phyloP scores from a whole-genome alignment of 2,329 filamentous ascomycete genomes.

The Teratosphaeria destructans region DNA sequence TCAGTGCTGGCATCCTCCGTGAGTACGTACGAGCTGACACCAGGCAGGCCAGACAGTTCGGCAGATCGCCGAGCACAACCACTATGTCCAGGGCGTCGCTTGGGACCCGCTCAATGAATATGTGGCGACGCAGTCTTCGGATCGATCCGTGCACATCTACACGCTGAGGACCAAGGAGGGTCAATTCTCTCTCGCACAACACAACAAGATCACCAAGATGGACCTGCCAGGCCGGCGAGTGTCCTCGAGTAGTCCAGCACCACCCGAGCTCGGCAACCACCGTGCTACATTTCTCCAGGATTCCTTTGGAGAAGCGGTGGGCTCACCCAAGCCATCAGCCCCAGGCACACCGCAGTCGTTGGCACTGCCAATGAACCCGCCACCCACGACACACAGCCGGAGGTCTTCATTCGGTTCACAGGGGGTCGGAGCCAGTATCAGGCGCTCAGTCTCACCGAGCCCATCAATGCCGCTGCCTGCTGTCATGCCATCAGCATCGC shows the following conservation, averaged over 20 bases:
- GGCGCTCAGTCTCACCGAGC: slow-evolving; percentile 78
- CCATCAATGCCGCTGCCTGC: slow-evolving; percentile 89
- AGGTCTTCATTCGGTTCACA: slow-evolving; percentile 79
- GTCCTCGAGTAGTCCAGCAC: slow-evolving; percentile 84
- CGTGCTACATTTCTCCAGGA: slow-evolving; percentile 53
- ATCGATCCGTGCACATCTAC: slow-evolving; percentile 96
- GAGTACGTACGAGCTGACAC: slow-evolving; percentile 7
- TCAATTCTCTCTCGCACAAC: slow-evolving; percentile 72
- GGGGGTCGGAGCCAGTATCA: slow-evolving; percentile 50
- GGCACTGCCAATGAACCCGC: slow-evolving; percentile 90
- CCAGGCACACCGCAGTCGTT: slow-evolving; percentile 88
- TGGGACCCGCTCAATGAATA: slow-evolving; percentile 99
- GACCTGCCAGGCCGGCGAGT: slow-evolving; percentile 82
- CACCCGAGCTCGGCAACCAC: slow-evolving; percentile 56
- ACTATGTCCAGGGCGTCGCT: slow-evolving; percentile 95
- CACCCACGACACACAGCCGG: slow-evolving; percentile 80
- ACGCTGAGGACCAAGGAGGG: slow-evolving; percentile 93
- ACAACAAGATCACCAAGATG: slow-evolving; percentile 77
- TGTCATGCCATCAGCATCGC: slow-evolving; percentile 89
- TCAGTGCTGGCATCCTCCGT: slow-evolving; percentile 31
- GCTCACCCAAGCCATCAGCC: slow-evolving; percentile 80
- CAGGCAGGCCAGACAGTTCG: slow-evolving; percentile 56
- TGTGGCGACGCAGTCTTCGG: slow-evolving; percentile 94
- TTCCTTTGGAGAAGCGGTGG: slow-evolving; percentile 47
- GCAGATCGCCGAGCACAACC: slow-evolving; percentile 93